Evolutionary conservation across 148 eudicot genomes (phyloP).

Genomic region (Oxyria digyna): DNA sequence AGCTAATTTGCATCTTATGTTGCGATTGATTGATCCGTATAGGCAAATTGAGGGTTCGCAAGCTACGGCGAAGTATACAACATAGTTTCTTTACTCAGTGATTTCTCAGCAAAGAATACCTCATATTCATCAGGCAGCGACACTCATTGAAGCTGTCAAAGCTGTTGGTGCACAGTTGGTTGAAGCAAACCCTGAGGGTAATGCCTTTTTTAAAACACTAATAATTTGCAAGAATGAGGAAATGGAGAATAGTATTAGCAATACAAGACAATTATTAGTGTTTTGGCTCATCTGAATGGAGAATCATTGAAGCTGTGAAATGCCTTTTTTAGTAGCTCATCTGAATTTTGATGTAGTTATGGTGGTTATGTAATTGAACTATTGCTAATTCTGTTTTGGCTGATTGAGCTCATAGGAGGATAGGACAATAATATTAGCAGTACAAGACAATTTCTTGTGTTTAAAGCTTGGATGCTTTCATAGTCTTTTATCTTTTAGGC

Average conservation of each 20-base stretch:
- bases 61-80: conserved; percentile 75
- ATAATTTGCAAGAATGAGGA: background rate
- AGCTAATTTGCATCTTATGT: background rate
- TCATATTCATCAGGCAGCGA: conserved; percentile 59
- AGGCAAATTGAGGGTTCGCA: conserved; percentile 93
- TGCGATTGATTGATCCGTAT: conserved; percentile 5
- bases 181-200: conserved; percentile 91
- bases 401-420: background rate
- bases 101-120: conserved; percentile 86
- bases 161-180: conserved; percentile 70
- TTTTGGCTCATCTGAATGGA: no score
- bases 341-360: no score
- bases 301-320: no score
- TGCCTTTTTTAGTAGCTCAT: no score
- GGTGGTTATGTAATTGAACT: no score
- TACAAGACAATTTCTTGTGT: background rate
- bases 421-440: background rate
- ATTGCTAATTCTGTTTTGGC: no score
- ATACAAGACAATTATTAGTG: no score
- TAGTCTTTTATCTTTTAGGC: no score
- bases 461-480: background rate
- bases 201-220: conserved; percentile 7
- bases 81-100: conserved; percentile 74
- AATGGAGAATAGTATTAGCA: background rate
- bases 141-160: conserved; percentile 66